Percentiles rank a stretch among this genome's conserved stretches.
Conservation (phyloP, 371 early-diverging fungal genomes). For the Phascolomyces articulosus region DNA sequence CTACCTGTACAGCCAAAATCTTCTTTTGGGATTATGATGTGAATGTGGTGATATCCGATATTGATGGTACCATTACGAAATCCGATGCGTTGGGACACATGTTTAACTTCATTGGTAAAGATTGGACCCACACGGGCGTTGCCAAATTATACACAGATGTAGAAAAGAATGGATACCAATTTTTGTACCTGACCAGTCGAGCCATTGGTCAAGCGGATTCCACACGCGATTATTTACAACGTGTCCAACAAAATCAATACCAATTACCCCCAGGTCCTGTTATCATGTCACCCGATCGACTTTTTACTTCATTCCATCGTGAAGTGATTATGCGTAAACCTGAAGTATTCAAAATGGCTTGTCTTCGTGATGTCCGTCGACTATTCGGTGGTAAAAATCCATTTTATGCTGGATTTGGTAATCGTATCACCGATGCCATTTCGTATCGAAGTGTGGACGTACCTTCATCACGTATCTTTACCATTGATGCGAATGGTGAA, state of each 20-base stretch:
- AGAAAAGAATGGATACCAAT: slow-evolving; percentile 90
- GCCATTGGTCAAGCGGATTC: slow-evolving; percentile 94
- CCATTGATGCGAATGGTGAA: slow-evolving; percentile 90
- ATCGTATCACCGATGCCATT: slow-evolving; percentile 87
- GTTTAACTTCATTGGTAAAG: slow-evolving; percentile 95
- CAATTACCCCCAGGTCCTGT: slow-evolving; percentile 95
- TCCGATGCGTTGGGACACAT: slow-evolving; percentile 96
- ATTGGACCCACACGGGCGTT: slow-evolving; percentile 97
- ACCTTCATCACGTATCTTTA: slow-evolving; percentile 92
- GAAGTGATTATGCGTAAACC: slow-evolving; percentile 95
- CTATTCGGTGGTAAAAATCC: slow-evolving; percentile 81
- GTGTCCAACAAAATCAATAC: slow-evolving; percentile 84
- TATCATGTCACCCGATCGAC: slow-evolving; percentile 94
- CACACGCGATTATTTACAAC: slow-evolving; percentile 89
- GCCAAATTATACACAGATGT: slow-evolving; percentile 95
- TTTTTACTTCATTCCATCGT: slow-evolving; percentile 88
- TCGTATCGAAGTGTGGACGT: slow-evolving; percentile 94
- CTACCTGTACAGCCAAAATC: slow-evolving; percentile 77
- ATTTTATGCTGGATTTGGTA: slow-evolving; percentile 98
- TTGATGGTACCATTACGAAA: slow-evolving; percentile 99
- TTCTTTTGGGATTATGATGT: slow-evolving; percentile 88
- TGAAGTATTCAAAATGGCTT: slow-evolving; percentile 97
- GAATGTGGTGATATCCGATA: slow-evolving; percentile 94
- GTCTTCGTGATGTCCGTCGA: slow-evolving; percentile 83
- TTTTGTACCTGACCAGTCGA: slow-evolving; percentile 93